Evolutionary conservation across 345 rosid genomes (phyloP), one percentile per base, ranked within the genome.

Genomic region (Populus euphratica): DNA sequence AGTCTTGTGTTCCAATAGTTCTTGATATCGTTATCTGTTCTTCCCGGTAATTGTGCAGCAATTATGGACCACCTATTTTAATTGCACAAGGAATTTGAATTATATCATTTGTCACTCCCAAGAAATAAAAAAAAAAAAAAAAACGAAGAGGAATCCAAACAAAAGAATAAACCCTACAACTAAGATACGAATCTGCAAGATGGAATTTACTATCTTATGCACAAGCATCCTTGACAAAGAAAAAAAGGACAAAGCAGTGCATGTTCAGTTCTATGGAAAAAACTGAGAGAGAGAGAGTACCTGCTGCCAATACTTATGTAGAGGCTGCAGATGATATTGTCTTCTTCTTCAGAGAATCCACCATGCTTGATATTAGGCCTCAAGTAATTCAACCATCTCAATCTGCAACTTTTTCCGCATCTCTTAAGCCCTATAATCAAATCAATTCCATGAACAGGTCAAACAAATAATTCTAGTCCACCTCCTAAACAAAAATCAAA

Each of bases 301-400:
- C 99, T 86, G 96, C 99, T 95, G 80, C 99, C 99, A 83, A 95
- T 95, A 84, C 99, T 95, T 18, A 93, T 90, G 86, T 93, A 95
- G 85, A 95, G 99, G 88, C 89, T 93, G 89, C 97, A 90, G 78
- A 95, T 95, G 89, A 92, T 90, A 76, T 89, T 91, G 88, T 95
- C 99, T 88, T 93, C 99, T 86, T 95, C 98, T 79, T 95, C 99
- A 75, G 99, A 89, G 87, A 95, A 95, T 79, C 97, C 96, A 41
- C 99, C 99, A 82, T 95, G 99, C 84, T 92, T 95, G 84, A 95
- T 89, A 81, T 95, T 92, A 39, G 99, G 99, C 77, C 99, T 89
- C 81, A 95, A 81, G 89, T 94, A 94, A 87, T 94, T 94, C 82
- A 94, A 81, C 98, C 98, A 94, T 84, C 98, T 91, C 52, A 95